phyloP scores from a whole-genome alignment of 139 green algal species.

The Nannochloris sp. region DNA sequence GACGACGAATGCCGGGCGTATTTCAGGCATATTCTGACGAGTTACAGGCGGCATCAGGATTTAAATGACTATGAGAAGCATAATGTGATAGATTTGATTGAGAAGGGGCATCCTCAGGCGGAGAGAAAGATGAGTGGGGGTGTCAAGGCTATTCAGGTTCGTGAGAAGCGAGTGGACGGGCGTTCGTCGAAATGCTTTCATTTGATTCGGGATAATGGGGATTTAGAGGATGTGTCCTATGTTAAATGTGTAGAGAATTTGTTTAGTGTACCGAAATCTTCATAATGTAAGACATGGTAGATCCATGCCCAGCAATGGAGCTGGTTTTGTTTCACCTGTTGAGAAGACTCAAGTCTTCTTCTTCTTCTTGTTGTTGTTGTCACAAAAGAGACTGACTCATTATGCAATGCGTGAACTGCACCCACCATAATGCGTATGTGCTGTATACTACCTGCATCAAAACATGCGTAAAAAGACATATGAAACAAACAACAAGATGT shows the following conservation, averaged over 20 bases:
- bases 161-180: conserved; percentile 12
- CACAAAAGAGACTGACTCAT: too few relatives aligned
- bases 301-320: too few relatives aligned
- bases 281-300: background rate
- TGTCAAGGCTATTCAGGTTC: conserved; percentile 43
- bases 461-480: background rate
- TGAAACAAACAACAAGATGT: too few relatives aligned
- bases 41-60: conserved; percentile 25
- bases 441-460: too few relatives aligned
- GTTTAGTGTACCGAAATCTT: conserved; percentile 29
- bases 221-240: conserved; percentile 64
- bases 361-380: too few relatives aligned
- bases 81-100: conserved; percentile 52
- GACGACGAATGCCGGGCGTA: conserved; percentile 25
- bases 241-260: conserved; percentile 53
- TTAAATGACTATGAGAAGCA: conserved; percentile 72
- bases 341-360: background rate
- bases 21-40: conserved; percentile 33
- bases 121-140: conserved; percentile 39
- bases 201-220: conserved; percentile 47
- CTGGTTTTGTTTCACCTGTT: background rate
- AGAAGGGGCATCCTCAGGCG: conserved; percentile 49
- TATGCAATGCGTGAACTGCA: too few relatives aligned
- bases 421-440: too few relatives aligned
- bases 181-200: conserved; percentile 37